Evolutionary conservation across 208 protist genomes (phyloP).

Genomic region (Trypanosoma cruzi): DNA sequence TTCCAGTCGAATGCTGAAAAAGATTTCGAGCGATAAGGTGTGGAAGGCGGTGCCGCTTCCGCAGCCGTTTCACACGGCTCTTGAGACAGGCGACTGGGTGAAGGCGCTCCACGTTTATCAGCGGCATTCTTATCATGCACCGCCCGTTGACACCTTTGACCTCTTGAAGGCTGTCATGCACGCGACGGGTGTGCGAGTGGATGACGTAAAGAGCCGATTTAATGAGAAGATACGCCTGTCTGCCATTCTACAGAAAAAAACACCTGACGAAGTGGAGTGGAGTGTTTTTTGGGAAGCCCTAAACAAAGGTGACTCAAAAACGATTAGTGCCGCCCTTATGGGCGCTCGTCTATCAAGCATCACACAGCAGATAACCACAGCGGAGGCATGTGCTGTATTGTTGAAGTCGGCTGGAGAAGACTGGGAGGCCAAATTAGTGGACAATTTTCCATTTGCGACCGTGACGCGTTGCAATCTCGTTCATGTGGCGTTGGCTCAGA

Average conservation of each 20-base stretch:
- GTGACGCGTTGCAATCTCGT: constrained; percentile 83
- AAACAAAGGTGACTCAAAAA: constrained; percentile 80
- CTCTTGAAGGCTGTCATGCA: constrained; percentile 85
- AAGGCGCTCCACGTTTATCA: constrained; percentile 80
- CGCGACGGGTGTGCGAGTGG: constrained; percentile 74
- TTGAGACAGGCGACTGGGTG: constrained; percentile 84
- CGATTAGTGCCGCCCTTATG: constrained; percentile 68
- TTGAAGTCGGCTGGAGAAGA: constrained; percentile 62
- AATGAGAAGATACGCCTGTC: constrained; percentile 87
- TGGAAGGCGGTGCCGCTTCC: constrained; percentile 90
- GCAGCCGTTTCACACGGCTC: constrained; percentile 64
- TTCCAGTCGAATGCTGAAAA: constrained; percentile 1
- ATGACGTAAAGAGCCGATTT: constrained; percentile 88
- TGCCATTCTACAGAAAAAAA: constrained; percentile 63
- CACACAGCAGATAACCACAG: constrained; percentile 70
- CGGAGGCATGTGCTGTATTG: constrained; percentile 88
- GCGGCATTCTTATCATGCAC: constrained; percentile 87
- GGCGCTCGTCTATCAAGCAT: constrained; percentile 49
- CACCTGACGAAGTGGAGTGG: constrained; percentile 89
- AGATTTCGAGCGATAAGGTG: constrained; percentile 38
- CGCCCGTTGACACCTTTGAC: constrained; percentile 86
- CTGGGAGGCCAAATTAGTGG: constrained; percentile 77
- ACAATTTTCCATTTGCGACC: constrained; percentile 80
- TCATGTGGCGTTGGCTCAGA: constrained; percentile 58
- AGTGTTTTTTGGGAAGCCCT: constrained; percentile 84